These are phyloP conservation scores for Saprolegnia parasitica DNA, from an alignment of 352 stramenopile species.

Conservation along the genomic window DNA sequence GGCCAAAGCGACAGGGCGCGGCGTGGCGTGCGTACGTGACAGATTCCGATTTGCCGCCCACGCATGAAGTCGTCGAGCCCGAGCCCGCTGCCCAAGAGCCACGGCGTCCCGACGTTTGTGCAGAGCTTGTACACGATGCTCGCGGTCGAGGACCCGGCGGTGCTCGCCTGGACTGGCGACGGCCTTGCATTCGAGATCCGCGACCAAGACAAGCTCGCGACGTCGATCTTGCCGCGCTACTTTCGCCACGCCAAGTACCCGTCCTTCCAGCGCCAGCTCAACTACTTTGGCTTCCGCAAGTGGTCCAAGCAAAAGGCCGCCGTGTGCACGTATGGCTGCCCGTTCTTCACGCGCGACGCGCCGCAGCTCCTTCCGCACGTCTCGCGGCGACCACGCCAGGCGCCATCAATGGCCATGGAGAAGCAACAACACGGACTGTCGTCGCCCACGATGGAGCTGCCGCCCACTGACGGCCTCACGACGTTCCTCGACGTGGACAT, in stretches of 20 bases:
- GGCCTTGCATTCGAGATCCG: slow-evolving; percentile 81
- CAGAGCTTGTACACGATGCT: slow-evolving; percentile 30
- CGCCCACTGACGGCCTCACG: not conserved
- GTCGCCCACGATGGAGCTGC: not conserved
- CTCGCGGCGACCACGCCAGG: slow-evolving; percentile 33
- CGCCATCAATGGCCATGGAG: no score
- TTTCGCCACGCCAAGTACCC: slow-evolving; percentile 84
- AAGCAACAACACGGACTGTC: no score
- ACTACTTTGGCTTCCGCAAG: slow-evolving; percentile 76
- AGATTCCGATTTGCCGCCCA: no score
- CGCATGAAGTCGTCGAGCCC: no score
- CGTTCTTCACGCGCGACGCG: slow-evolving; percentile 57
- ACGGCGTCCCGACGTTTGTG: slow-evolving; percentile 20
- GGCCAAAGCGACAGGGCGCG: no score
- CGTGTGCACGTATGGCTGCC: slow-evolving; percentile 69
- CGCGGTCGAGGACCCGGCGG: not conserved
- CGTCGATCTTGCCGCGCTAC: slow-evolving; percentile 68
- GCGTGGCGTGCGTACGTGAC: no score
- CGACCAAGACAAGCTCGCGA: slow-evolving; percentile 58
- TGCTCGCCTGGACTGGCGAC: slow-evolving; percentile 49
- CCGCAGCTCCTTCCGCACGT: slow-evolving; percentile 54
- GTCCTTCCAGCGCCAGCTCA: slow-evolving; percentile 86
- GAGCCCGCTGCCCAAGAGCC: not conserved
- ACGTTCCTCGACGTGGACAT: not conserved
- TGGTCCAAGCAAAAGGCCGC: slow-evolving; percentile 71